phyloP scores from a whole-genome alignment of 805 yeast species.

The Metschnikowia santaceciliae region DNA sequence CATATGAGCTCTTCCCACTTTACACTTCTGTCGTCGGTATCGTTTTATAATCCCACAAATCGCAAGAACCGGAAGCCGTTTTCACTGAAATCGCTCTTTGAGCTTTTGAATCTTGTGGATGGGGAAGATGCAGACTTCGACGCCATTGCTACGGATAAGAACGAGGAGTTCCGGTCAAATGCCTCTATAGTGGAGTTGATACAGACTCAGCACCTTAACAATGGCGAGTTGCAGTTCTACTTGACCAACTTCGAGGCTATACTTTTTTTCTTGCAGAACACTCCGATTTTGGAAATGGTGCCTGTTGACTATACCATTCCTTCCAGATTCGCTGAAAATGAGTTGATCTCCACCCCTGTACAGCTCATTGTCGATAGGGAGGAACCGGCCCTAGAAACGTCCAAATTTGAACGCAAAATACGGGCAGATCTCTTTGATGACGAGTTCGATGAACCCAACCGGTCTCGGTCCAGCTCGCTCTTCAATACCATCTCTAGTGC shows the following conservation, averaged over 20 bases:
- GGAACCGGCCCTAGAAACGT: constrained; percentile 1
- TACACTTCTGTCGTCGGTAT: constrained; percentile 11
- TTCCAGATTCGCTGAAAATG: constrained; percentile 6
- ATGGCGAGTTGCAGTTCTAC: constrained; percentile 37
- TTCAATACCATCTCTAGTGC: constrained; percentile 36
- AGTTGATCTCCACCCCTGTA: constrained; percentile 22
- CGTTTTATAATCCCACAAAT: constrained; percentile 15
- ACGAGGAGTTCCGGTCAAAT: constrained; percentile 27
- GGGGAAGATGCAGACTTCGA: constrained; percentile 1
- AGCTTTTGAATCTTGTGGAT: constrained; percentile 7
- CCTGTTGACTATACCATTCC: constrained; percentile 9
- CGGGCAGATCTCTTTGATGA: constrained; percentile 8
- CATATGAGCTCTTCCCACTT: constrained; percentile 16
- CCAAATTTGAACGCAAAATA: neutral
- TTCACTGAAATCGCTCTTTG: constrained; percentile 8
- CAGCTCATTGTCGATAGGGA: constrained; percentile 21
- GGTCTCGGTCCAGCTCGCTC: constrained; percentile 39
- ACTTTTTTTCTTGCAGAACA: constrained; percentile 33
- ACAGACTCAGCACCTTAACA: constrained; percentile 27
- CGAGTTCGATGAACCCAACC: constrained; percentile 10
- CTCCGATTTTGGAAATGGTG: constrained; percentile 30
- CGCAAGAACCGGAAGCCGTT: constrained; percentile 6
- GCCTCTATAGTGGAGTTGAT: constrained; percentile 27
- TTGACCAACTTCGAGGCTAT: constrained; percentile 43
- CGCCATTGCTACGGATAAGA: neutral